Evolutionary conservation across 352 stramenopile species (phyloP), one percentile per base, ranked within the genome.

Genomic region (Blastocystis sp.): DNA sequence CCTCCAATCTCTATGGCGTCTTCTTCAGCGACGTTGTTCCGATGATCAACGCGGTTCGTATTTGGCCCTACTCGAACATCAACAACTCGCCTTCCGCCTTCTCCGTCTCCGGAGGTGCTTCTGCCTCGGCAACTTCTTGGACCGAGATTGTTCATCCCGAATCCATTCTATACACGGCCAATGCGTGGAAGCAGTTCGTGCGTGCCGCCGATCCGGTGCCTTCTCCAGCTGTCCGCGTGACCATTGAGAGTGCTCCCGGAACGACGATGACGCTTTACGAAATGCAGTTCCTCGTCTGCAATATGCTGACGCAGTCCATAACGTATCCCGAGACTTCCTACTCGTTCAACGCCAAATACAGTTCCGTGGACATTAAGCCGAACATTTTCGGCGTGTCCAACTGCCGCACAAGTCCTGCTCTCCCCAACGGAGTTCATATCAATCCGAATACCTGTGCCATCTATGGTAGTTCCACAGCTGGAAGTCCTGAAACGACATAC

Each of bases 381-480:
- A 40, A 32, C 11, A 29, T 44, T 4, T 46, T 40, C 44, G 69
- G 49, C 4, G 36, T 63, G 7, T 75, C 16, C 48, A 51, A 42
- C 4, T 85, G 57, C 59, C 36, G n/a, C 7, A n/a, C 75, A 9
- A 49, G 14, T 27, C 75, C 75, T 27, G 11, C 34, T 1, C 53
- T 85, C 29, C 75, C 75, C 75, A 16, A 36, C 21, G 75, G 75
- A 16, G 4, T 85, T 4, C 9, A 11, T 48, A 29, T 85, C 16
- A 16, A 72, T 42, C 9, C 53, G 9, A 27, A 44, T 40, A 84
- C 54, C 36, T 72, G 75, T 16, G 16, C n/a, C n/a, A 63, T 85
- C 46, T 51, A 34, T 27, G 75, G 75, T 49, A n/a, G 49, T 18
- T n/a, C 53, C 24, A 63, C 29, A 27, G 24, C 4, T 65, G 48